Conservation (phyloP, 805 yeast genomes). For the Pichia eremophila region DNA sequence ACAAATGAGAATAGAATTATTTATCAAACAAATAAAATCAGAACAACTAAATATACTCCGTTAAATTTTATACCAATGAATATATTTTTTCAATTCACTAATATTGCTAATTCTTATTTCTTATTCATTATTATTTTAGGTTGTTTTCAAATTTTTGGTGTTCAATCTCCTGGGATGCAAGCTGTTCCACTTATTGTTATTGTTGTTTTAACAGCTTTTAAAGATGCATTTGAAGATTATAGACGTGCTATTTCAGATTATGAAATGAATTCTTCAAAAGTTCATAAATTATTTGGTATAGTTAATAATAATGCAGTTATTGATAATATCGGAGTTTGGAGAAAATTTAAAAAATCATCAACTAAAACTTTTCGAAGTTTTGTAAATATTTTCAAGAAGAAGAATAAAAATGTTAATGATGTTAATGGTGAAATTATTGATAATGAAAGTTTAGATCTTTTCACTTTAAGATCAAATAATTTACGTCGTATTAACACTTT, state of each 20-base stretch:
- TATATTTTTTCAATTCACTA: constrained; percentile 42
- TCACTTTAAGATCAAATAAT: constrained; percentile 1
- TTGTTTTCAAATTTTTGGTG: constrained; percentile 64
- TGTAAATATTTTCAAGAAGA: constrained; percentile 8
- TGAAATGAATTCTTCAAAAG: constrained; percentile 58
- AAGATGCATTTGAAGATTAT: constrained; percentile 73
- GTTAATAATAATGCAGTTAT: constrained; percentile 48
- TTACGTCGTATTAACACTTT: neutral
- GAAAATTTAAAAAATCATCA: constrained; percentile 51
- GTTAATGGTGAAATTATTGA: neutral
- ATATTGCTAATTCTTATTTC: constrained; percentile 54
- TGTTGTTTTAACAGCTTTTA: constrained; percentile 62
- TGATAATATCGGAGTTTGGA: constrained; percentile 54
- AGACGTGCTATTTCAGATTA: constrained; percentile 54
- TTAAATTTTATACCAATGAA: constrained; percentile 49
- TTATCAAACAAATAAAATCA: constrained; percentile 48
- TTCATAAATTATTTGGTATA: constrained; percentile 46
- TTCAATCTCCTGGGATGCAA: constrained; percentile 59
- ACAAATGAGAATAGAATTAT: constrained; percentile 34
- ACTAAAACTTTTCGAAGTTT: constrained; percentile 25
- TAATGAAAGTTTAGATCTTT: constrained; percentile 2
- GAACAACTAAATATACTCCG: constrained; percentile 58
- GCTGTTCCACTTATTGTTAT: constrained; percentile 78
- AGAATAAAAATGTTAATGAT: constrained; percentile 1
- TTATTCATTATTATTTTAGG: constrained; percentile 46